phyloP scores from a whole-genome alignment of 306 rosid genomes.

The Ammopiptanthus mongolicus region DNA sequence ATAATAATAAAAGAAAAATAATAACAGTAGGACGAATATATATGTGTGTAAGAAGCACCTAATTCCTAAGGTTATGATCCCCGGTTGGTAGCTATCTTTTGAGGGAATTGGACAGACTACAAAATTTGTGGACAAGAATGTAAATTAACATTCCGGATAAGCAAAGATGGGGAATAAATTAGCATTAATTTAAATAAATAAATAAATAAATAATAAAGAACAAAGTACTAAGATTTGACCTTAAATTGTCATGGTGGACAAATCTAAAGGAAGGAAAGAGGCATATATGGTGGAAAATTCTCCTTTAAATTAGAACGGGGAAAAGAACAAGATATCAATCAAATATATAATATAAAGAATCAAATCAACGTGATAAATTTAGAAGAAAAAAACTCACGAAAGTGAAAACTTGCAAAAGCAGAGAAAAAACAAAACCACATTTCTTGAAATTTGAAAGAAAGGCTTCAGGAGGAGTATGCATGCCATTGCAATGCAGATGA shows the following conservation, averaged over 20 bases:
- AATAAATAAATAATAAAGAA: neutral
- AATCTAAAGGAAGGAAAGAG: constrained; percentile 3
- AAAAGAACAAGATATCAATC: neutral
- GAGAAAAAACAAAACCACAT: neutral
- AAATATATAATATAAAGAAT: neutral
- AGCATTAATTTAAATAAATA: neutral
- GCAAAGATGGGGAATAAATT: neutral
- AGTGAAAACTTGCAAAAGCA: neutral
- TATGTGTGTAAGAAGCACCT: neutral
- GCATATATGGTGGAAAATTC: constrained; percentile 26
- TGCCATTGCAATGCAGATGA: constrained; percentile 1
- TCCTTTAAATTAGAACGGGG: neutral
- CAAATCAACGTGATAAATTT: too few species aligned
- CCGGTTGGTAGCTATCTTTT: neutral
- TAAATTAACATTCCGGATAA: neutral
- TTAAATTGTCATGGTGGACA: neutral
- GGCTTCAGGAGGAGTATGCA: neutral
- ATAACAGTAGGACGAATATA: neutral
- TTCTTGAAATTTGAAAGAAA: neutral
- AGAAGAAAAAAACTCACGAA: neutral
- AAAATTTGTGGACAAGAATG: neutral
- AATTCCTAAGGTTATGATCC: neutral
- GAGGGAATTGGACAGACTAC: neutral
- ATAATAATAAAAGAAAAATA: neutral
- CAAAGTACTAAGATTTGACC: neutral